A percentile compares a stretch with the other conserved stretches of the same genome.
phyloP scores from a whole-genome alignment of 2,329 filamentous ascomycete genomes.

The Sporothrix pseudoabietina region DNA sequence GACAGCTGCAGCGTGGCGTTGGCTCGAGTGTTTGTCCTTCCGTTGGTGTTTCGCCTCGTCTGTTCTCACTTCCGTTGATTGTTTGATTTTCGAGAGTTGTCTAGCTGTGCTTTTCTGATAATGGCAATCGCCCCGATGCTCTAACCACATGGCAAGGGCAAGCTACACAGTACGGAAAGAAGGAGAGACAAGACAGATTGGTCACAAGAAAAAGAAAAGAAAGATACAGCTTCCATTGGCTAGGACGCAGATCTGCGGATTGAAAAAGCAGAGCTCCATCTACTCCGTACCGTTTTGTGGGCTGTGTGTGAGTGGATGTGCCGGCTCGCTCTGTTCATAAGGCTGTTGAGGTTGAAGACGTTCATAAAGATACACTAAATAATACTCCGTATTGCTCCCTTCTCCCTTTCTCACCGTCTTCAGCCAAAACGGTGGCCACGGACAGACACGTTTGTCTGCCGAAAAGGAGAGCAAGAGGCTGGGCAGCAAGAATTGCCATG shows the following conservation, averaged over 20 bases:
- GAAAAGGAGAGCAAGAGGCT: not conserved
- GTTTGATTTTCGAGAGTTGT: not conserved
- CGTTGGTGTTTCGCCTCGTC: not conserved
- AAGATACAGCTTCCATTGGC: not conserved
- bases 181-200: not conserved
- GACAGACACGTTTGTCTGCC: not conserved
- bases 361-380: not conserved
- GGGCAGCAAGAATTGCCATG: not conserved
- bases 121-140: not conserved
- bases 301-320: not conserved
- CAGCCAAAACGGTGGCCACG: constrained; percentile 1
- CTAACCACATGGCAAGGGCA: constrained; percentile 7
- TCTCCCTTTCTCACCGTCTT: not conserved
- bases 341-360: not conserved
- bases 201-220: not conserved
- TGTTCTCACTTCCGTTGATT: not conserved
- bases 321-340: not conserved
- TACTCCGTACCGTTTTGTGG: not conserved
- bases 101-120: not conserved
- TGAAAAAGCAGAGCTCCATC: not conserved
- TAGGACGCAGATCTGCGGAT: not conserved
- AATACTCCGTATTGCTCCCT: not conserved
- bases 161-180: not conserved
- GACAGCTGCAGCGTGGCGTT: not conserved
- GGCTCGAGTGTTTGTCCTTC: not conserved